Evolutionary conservation across 495 filamentous ascomycete genomes (phyloP), one percentile per base, ranked within the genome.

Genomic region (Aspergillus bridgeri): DNA sequence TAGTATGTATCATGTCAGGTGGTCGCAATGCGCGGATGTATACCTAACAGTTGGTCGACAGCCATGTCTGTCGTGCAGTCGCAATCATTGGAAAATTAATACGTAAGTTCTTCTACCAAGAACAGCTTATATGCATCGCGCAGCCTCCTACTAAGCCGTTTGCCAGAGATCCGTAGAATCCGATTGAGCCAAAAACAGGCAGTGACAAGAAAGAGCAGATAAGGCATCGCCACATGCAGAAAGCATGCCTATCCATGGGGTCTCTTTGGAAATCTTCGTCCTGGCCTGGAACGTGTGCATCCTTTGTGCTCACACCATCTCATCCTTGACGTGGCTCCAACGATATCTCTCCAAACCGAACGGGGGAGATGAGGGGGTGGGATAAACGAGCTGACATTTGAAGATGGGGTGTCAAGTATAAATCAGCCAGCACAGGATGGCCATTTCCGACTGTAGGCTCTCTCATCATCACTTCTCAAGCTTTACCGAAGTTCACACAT

Each of bases 181-280:
- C 33, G 9, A 38, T 38, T 38, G 33, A 38, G 13, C 33, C 33
- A 38, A 38, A 38, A 38, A 13, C 33, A 15, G 33, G 13, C 33
- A 38, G 33, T 15, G 13, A 38, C 33, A 15, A 38, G 33, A 38
- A 15, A 13, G 33, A 38, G 33, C 9, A 38, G 33, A 29, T 38
- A 13, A 52, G 50, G 50, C 50, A 52, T 21, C 50, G 15, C 15
- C 29, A 42, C 50, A 52, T 52, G 42, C 29, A 51, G 13, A 19
- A 51, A 20, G 6, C 25, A 29, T 29, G 20, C 20, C 9, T 18
- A 0, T 42, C 25, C 20, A n/a, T 8, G 11, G 25, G 11, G 20
- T 23, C 13, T 11, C 20, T 11, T 6, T 11, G 20, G 20, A 7
- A 20, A 21, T 19, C 17, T 4, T 25, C n/a, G 5, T 27, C 29